A percentile compares a stretch with the other conserved stretches of the same genome.
phyloP scores from a whole-genome alignment of 2,329 filamentous ascomycete species.

The Dissoconium aciculare region DNA sequence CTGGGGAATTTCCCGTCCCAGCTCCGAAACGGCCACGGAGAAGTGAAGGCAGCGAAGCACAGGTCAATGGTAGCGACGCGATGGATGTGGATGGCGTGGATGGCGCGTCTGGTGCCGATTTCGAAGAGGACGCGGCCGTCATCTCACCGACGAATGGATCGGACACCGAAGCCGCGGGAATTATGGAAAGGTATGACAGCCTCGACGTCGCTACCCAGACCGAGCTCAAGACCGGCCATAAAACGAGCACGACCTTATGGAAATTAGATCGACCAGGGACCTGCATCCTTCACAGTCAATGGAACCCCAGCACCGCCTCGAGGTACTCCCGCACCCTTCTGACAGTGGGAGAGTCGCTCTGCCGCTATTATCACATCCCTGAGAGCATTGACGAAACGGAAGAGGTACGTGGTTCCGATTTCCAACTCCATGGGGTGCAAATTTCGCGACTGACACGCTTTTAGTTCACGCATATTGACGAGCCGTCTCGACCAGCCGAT shows the following conservation, averaged over 20 bases:
- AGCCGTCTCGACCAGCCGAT: conserved; percentile 14
- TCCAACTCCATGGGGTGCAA: neutral
- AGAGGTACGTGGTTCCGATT: conserved; percentile 7
- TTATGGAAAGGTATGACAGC: conserved; percentile 20
- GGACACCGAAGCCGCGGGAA: conserved; percentile 15
- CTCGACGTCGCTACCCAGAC: conserved; percentile 23
- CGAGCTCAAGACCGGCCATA: conserved; percentile 19
- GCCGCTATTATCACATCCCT: conserved; percentile 22
- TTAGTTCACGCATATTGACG: conserved; percentile 15
- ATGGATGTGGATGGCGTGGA: conserved; percentile 30
- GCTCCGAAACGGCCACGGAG: conserved; percentile 21
- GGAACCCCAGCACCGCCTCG: conserved; percentile 16
- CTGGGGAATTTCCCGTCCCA: conserved; percentile 21
- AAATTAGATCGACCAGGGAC: conserved; percentile 20
- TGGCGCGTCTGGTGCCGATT: conserved; percentile 11
- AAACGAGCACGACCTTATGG: conserved; percentile 23
- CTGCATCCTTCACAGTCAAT: conserved; percentile 17
- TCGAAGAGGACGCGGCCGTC: conserved; percentile 17
- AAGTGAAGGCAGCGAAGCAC: conserved; percentile 18
- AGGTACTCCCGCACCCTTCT: conserved; percentile 17
- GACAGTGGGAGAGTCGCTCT: conserved; percentile 22
- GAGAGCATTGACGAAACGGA: conserved; percentile 10
- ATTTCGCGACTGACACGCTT: neutral
- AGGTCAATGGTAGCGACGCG: conserved; percentile 30
- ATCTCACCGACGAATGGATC: conserved; percentile 15